Conservation (phyloP, 2,329 filamentous ascomycete genomes). For the Periconia sp. region DNA sequence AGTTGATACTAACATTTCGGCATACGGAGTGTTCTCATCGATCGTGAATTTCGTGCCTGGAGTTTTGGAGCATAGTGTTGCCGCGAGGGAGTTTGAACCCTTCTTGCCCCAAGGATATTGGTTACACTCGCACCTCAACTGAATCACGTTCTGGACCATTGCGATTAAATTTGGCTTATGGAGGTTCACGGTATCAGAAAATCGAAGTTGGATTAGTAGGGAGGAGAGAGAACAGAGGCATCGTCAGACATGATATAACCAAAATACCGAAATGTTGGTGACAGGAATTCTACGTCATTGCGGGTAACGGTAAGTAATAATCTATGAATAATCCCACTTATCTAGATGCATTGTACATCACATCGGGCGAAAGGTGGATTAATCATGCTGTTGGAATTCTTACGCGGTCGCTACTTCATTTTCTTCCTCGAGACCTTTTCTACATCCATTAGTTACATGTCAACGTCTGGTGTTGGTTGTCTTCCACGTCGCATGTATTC, state of each 20-base stretch:
- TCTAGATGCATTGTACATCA: not conserved
- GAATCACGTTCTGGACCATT: conserved; percentile 56
- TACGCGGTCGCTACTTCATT: too few species aligned
- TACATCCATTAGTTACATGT: too few species aligned
- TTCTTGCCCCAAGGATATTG: conserved; percentile 72
- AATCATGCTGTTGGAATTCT: too few species aligned
- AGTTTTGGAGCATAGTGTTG: conserved; percentile 65
- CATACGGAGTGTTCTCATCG: conserved; percentile 65
- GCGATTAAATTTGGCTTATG: conserved; percentile 6
- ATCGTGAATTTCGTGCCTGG: conserved; percentile 65
- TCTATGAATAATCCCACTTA: not conserved
- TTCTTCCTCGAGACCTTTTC: too few species aligned
- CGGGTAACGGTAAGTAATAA: conserved; percentile 14
- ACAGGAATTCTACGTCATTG: conserved; percentile 35
- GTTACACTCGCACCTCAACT: conserved; percentile 58
- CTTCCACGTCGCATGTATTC: too few species aligned
- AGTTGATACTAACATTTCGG: conserved; percentile 52
- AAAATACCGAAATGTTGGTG: conserved; percentile 15
- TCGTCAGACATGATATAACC: conserved; percentile 3
- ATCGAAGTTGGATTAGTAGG: not conserved
- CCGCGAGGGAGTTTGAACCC: conserved; percentile 66
- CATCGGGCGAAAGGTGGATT: too few species aligned
- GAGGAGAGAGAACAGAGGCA: not conserved
- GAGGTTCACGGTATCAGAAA: not conserved
- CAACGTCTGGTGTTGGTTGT: too few species aligned